Percentiles rank a stretch among this genome's conserved stretches.
Conservation (phyloP, 1,139 yeast species). For the Lodderomyces oxycetoniae region DNA sequence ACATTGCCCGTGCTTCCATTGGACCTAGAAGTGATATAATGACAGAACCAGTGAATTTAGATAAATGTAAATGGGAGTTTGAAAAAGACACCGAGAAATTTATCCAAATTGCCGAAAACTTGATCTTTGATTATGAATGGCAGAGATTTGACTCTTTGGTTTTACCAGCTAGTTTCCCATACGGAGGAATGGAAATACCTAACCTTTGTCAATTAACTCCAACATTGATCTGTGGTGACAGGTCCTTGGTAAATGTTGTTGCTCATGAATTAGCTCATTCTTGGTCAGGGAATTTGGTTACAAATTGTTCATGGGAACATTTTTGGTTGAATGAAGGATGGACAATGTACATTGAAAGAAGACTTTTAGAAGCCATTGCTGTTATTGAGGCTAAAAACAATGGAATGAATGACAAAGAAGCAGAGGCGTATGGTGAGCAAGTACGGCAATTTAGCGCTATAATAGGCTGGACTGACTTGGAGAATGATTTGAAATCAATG, state of each 20-base stretch:
- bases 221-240: slow-evolving; percentile 30
- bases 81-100: slow-evolving; percentile 35
- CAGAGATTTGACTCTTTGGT: slow-evolving; percentile 29
- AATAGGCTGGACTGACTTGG: slow-evolving; percentile 23
- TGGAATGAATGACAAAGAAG: slow-evolving; percentile 19
- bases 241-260: slow-evolving; percentile 33
- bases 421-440: slow-evolving; percentile 23
- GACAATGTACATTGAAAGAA: slow-evolving; percentile 36
- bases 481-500: slow-evolving; percentile 15
- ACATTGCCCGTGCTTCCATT: slow-evolving; percentile 25
- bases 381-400: slow-evolving; percentile 21
- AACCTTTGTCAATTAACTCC: slow-evolving; percentile 37
- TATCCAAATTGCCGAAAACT: slow-evolving; percentile 29
- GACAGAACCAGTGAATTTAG: slow-evolving; percentile 24
- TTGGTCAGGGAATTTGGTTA: slow-evolving; percentile 38
- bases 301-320: slow-evolving; percentile 36
- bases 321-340: slow-evolving; percentile 41
- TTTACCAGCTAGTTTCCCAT: slow-evolving; percentile 33
- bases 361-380: slow-evolving; percentile 31
- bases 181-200: slow-evolving; percentile 42
- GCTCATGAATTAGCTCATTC: slow-evolving; percentile 40
- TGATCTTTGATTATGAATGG: slow-evolving; percentile 36
- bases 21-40: slow-evolving; percentile 35
- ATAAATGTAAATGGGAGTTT: slow-evolving; percentile 33
- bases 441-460: slow-evolving; percentile 30